Evolutionary conservation across 371 early-diverging fungal genomes (phyloP).

Genomic region (Mucor plumbeus): DNA sequence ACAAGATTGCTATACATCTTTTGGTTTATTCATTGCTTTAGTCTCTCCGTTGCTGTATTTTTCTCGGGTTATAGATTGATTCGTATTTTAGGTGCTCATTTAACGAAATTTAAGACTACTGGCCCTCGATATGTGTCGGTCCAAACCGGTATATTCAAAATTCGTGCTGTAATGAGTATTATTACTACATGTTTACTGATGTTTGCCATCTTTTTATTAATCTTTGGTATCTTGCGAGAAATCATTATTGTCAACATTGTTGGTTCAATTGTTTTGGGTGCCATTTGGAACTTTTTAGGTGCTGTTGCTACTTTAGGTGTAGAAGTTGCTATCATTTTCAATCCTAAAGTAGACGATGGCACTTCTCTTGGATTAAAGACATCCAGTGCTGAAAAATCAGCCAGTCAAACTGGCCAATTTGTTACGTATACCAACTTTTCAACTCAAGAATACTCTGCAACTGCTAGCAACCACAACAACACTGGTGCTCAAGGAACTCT

Average conservation of each 20-base stretch:
- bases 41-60: constrained; percentile 35
- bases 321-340: constrained; percentile 30
- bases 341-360: constrained; percentile 29
- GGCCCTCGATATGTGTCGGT: constrained; percentile 46
- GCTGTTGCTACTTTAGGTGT: constrained; percentile 26
- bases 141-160: constrained; percentile 49
- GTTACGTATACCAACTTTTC: constrained; percentile 32
- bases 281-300: constrained; percentile 33
- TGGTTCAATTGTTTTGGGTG: constrained; percentile 28
- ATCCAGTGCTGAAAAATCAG: constrained; percentile 25
- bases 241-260: constrained; percentile 21
- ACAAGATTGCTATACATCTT: constrained; percentile 44
- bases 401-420: constrained; percentile 11
- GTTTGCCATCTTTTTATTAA: constrained; percentile 33
- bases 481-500: constrained; percentile 18
- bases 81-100: constrained; percentile 35
- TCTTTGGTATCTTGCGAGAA: constrained; percentile 34
- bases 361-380: constrained; percentile 25
- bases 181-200: constrained; percentile 30
- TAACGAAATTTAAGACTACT: constrained; percentile 37
- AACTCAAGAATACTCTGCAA: constrained; percentile 28
- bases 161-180: constrained; percentile 32
- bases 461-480: not conserved
- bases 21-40: constrained; percentile 49
- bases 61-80: constrained; percentile 45